These are phyloP conservation scores for Chlorella sp. DNA, from an alignment of 139 green algal genomes.

Conservation along the genomic window DNA sequence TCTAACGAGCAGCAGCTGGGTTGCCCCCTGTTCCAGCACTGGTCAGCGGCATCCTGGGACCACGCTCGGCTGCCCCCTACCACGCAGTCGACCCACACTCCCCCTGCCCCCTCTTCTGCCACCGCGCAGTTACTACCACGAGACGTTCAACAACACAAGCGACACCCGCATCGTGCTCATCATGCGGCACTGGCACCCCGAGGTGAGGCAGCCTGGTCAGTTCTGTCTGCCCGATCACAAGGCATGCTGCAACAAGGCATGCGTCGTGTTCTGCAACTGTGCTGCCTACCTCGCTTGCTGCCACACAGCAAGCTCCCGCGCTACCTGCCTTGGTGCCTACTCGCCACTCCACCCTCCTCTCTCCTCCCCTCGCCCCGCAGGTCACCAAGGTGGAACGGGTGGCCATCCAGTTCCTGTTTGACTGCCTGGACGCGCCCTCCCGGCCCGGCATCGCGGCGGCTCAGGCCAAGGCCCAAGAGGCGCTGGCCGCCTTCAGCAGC, in stretches of 20 bases:
- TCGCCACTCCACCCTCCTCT: not conserved
- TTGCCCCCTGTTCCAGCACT: no score
- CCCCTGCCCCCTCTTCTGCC: not conserved
- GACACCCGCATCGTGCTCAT: slow-evolving; percentile 57
- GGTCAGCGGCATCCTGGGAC: no score
- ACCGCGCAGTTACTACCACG: slow-evolving; percentile 47
- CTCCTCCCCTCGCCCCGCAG: not conserved
- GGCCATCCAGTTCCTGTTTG: slow-evolving; percentile 57
- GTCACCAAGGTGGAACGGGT: slow-evolving; percentile 38
- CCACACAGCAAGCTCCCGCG: no score
- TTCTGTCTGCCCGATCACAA: no score
- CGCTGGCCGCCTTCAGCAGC: not conserved
- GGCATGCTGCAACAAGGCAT: no score
- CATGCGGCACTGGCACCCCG: slow-evolving; percentile 61
- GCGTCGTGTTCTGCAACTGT: no score
- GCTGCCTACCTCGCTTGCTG: no score
- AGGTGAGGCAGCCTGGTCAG: slow-evolving; percentile 32
- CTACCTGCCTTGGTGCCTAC: no score
- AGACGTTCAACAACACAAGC: slow-evolving; percentile 50
- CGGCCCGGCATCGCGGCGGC: slow-evolving; percentile 18
- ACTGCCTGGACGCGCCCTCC: slow-evolving; percentile 34
- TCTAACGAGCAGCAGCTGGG: no score
- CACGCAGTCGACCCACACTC: no score
- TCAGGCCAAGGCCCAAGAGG: not conserved
- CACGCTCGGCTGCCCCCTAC: no score